These are phyloP conservation scores for Melaleuca alternifolia DNA, from an alignment of 345 rosid species.

Conservation along the genomic window DNA sequence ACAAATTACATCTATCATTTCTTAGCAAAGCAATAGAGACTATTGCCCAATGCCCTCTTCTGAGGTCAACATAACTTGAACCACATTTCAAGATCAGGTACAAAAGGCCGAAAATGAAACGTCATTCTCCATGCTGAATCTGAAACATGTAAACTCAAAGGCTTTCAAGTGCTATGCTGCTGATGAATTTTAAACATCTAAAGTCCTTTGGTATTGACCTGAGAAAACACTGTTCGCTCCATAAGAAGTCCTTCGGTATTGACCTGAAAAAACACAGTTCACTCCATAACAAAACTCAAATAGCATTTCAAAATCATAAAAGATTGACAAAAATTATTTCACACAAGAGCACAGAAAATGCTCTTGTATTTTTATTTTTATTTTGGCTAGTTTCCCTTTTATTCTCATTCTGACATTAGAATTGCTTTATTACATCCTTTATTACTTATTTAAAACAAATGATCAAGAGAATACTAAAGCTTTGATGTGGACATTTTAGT, in stretches of 20 bases:
- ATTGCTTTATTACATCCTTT: too few relatives aligned
- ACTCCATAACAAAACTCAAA: not conserved
- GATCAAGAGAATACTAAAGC: too few relatives aligned
- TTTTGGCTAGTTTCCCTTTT: too few relatives aligned
- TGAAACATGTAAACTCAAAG: not conserved
- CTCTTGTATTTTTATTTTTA: too few relatives aligned
- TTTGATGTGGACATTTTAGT: too few relatives aligned
- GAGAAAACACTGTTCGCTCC: not conserved
- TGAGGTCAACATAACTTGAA: not conserved
- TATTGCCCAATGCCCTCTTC: not conserved
- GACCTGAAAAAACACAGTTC: not conserved
- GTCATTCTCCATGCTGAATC: not conserved
- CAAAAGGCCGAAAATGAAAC: not conserved
- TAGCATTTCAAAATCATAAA: not conserved
- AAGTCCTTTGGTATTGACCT: not conserved
- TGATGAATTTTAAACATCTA: not conserved
- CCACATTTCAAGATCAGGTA: not conserved
- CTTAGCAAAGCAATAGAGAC: not conserved
- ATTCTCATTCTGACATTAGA: too few relatives aligned
- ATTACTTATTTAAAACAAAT: too few relatives aligned
- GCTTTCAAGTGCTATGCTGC: not conserved
- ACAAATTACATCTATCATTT: too few relatives aligned
- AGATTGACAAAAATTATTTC: not conserved
- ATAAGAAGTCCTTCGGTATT: not conserved
- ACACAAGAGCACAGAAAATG: not conserved